phyloP scores from a whole-genome alignment of 2,329 filamentous ascomycete species.

The Daldinia eschscholtzii region DNA sequence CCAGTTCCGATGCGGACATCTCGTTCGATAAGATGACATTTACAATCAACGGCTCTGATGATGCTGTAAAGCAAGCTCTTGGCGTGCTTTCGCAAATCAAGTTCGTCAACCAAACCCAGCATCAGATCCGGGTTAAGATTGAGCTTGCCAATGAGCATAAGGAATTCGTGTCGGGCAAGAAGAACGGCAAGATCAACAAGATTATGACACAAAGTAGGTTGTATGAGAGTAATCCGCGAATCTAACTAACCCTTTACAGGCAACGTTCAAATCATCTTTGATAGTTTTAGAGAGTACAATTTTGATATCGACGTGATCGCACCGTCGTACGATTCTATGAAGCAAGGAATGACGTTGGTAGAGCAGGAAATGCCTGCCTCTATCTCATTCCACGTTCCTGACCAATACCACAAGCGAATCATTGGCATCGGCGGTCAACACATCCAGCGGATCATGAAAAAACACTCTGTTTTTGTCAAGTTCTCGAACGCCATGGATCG shows the following conservation, averaged over 20 bases:
- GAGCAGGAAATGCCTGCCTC: conserved; percentile 99
- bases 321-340: conserved; percentile 91
- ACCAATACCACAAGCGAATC: conserved; percentile 99
- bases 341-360: conserved; percentile 90
- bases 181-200: conserved; percentile 99
- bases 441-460: conserved; percentile 99
- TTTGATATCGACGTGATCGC: conserved; percentile 99
- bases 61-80: conserved; percentile 95
- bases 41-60: conserved; percentile 93
- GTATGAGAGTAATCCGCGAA: conserved; percentile 26
- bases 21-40: conserved; percentile 96
- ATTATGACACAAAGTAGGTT: conserved; percentile 96
- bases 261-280: conserved; percentile 99
- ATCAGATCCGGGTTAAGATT: conserved; percentile 97
- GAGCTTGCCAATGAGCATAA: conserved; percentile 99
- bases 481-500: conserved; percentile 99
- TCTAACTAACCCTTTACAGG: conserved; percentile 59
- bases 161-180: conserved; percentile 99
- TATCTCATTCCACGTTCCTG: conserved; percentile 98
- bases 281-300: conserved; percentile 99
- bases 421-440: conserved; percentile 98
- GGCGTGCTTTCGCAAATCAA: conserved; percentile 92
- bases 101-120: conserved; percentile 87
- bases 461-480: conserved; percentile 99
- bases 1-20: conserved; percentile 94